These are phyloP conservation scores for Hymenoscyphus salicellus DNA, from an alignment of 2,329 filamentous ascomycete genomes.

Conservation along the genomic window DNA sequence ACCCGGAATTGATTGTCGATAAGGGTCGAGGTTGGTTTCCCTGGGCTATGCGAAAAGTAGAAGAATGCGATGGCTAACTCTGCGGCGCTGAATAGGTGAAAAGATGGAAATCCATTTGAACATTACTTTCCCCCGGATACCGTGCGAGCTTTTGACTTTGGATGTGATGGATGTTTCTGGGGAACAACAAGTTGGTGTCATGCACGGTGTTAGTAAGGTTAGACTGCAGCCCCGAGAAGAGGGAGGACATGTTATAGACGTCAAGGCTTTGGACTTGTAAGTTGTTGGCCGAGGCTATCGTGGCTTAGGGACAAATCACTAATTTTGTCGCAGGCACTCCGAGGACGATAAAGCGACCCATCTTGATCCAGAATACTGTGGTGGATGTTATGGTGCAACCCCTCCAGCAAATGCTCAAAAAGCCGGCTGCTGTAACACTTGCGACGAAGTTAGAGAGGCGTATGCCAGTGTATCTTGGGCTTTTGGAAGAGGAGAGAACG, in stretches of 20 bases:
- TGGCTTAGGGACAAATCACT: background rate
- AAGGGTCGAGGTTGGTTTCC: conserved; percentile 77
- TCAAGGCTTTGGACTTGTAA: conserved; percentile 65
- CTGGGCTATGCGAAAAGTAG: background rate
- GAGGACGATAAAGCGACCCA: conserved; percentile 69
- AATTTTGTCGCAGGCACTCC: conserved; percentile 52
- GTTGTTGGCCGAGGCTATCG: conserved; percentile 30
- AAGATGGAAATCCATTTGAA: conserved; percentile 99
- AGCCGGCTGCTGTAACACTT: conserved; percentile 92
- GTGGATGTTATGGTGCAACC: conserved; percentile 83
- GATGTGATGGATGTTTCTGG: conserved; percentile 99
- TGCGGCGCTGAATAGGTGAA: conserved; percentile 59
- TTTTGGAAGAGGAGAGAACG: conserved; percentile 85
- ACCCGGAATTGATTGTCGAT: conserved; percentile 92
- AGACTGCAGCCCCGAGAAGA: conserved; percentile 69
- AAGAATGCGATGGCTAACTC: background rate
- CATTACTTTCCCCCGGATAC: conserved; percentile 88
- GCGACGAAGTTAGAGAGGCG: conserved; percentile 92
- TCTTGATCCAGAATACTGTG: conserved; percentile 89
- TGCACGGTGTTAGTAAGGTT: conserved; percentile 89
- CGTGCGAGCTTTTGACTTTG: conserved; percentile 91
- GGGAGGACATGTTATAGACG: conserved; percentile 73
- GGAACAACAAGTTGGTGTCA: conserved; percentile 90
- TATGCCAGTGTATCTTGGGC: conserved; percentile 90
- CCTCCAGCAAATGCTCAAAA: conserved; percentile 70